phyloP scores from a whole-genome alignment of 345 rosid species.

The Sisymbrium altissimum region DNA sequence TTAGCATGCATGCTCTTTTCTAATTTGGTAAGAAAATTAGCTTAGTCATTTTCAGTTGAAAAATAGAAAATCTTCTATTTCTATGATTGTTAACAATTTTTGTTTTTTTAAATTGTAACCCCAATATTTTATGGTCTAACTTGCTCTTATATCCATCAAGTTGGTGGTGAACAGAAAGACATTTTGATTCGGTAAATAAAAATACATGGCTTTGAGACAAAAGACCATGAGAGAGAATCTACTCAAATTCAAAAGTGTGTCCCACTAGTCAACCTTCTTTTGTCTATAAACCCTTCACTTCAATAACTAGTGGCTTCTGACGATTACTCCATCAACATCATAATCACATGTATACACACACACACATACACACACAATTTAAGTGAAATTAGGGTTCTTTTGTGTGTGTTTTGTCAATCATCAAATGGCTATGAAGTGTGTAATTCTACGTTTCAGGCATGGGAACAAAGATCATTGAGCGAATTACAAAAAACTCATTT shows the following conservation, averaged over 20 bases:
- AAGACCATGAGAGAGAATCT: constrained; percentile 26
- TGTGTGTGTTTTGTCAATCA: not conserved
- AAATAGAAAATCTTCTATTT: not conserved
- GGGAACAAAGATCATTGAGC: constrained; percentile 64
- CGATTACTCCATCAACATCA: constrained; percentile 33
- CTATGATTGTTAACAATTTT: not conserved
- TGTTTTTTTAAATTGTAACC: not conserved
- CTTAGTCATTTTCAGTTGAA: not conserved
- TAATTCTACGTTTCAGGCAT: constrained; percentile 53
- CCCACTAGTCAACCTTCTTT: constrained; percentile 36
- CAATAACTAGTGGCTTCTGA: constrained; percentile 32
- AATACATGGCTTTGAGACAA: constrained; percentile 12
- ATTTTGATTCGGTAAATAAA: constrained; percentile 2
- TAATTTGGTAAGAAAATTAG: not conserved
- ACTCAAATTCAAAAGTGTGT: constrained; percentile 10
- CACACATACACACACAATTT: not conserved
- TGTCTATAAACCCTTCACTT: constrained; percentile 33
- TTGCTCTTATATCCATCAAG: not conserved
- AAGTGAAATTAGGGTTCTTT: constrained; percentile 3
- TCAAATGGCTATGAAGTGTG: constrained; percentile 11
- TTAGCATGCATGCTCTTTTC: not conserved
- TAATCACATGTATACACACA: not conserved
- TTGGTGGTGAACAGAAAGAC: constrained; percentile 2
- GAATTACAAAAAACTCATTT: constrained; percentile 32
- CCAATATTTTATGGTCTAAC: not conserved